Percentiles rank a stretch among this genome's conserved stretches.
Evolutionary conservation across 768 basidiomycete species (phyloP).

Genomic region (Trichaptum fuscoviolaceum): DNA sequence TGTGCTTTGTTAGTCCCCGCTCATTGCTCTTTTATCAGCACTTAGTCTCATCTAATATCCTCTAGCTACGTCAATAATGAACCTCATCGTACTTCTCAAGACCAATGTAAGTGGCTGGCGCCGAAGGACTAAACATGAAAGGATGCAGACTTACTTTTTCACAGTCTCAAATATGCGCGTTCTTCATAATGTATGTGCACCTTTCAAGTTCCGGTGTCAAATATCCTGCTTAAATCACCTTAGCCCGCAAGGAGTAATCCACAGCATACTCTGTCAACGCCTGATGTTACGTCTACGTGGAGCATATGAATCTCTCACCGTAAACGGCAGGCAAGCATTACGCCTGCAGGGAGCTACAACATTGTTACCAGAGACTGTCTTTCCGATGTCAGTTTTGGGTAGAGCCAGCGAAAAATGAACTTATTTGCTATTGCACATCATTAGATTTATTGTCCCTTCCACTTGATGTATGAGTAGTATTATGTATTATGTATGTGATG

Average conservation of each 20-base stretch:
- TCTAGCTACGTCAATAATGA: neutral
- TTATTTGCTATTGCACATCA: slow-evolving; percentile 8
- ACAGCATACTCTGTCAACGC: neutral
- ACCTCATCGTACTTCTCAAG: neutral
- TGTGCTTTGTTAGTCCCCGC: neutral
- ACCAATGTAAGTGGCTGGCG: neutral
- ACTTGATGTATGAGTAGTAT: no score
- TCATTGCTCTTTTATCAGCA: neutral
- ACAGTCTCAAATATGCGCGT: neutral
- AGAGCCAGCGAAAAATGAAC: neutral
- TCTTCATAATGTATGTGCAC: neutral
- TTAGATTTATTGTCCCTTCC: no score
- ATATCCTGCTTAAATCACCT: neutral
- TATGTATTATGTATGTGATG: no score
- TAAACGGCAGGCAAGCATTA: neutral
- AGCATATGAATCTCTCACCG: neutral
- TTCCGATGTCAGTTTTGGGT: neutral
- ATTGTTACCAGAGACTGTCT: neutral
- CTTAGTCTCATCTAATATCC: neutral
- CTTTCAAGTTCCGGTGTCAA: neutral
- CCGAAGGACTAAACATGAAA: neutral
- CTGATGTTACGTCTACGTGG: neutral
- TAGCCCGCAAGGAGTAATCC: neutral
- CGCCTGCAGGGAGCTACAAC: neutral
- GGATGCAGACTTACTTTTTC: neutral